These are phyloP conservation scores for Themeda triandra DNA, from an alignment of 176 grass and related monocot genomes.

Conservation along the genomic window DNA sequence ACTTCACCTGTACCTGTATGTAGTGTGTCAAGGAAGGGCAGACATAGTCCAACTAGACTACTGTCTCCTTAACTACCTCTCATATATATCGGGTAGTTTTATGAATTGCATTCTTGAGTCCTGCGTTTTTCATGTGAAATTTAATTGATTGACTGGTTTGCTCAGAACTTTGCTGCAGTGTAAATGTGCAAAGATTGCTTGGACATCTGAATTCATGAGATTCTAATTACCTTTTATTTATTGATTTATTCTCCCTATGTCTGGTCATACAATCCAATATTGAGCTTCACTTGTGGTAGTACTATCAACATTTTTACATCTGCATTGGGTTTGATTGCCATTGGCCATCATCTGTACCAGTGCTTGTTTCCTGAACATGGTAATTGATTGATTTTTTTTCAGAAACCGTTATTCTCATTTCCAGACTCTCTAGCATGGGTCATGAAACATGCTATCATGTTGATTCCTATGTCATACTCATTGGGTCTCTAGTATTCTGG, in stretches of 20 bases:
- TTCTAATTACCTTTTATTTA: not conserved
- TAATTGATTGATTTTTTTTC: not conserved
- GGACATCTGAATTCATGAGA: not conserved
- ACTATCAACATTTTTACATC: not conserved
- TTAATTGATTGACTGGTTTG: not conserved
- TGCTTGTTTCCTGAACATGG: not conserved
- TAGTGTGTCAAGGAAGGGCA: not conserved
- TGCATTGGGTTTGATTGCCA: not conserved
- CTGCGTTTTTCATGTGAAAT: not conserved
- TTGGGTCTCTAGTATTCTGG: not conserved
- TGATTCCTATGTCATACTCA: not conserved
- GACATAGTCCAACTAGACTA: not conserved
- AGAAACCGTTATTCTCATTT: not conserved
- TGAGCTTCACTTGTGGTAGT: not conserved
- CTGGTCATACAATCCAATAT: not conserved
- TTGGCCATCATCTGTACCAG: not conserved
- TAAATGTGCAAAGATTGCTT: not conserved
- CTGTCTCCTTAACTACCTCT: too few relatives aligned
- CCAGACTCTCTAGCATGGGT: not conserved
- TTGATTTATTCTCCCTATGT: not conserved
- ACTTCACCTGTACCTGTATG: not conserved
- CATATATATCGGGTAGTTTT: not conserved
- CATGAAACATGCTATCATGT: not conserved
- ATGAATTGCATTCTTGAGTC: not conserved
- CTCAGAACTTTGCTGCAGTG: not conserved